Evolutionary conservation across 2,329 filamentous ascomycete species (phyloP), one percentile per base, ranked within the genome.

Genomic region (Xylaria sp.): DNA sequence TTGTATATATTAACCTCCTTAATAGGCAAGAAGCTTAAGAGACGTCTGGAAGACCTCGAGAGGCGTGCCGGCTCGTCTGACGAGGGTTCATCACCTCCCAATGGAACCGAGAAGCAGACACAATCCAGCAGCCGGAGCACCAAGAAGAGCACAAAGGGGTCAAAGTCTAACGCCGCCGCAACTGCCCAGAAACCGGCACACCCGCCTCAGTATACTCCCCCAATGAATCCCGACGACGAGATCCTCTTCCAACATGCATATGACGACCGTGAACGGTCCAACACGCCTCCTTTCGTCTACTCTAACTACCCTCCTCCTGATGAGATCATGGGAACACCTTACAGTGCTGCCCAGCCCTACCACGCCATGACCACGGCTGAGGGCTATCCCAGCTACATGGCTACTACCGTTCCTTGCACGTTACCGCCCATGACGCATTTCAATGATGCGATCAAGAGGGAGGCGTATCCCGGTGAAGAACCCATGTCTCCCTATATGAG

Each of bases 11-110:
- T 73, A 58, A 73, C 63, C 21, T 51, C 23, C n/a, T 29, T 77
- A 23, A 21, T 77, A 94, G 92, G 93, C 87, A 95, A 95, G 89
- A 95, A 95, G 89, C 90, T 95, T 76, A 95, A 96, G 91, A 92
- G 91, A 84, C 90, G 92, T 77, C 86, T 96, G 78, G 92, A 95
- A 85, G 92, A 95, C 78, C 87, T 95, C 75, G 92, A 95, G 86
- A 89, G 91, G 78, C 87, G 92, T 73, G 92, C 92, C 67, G 91
- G 90, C 54, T 83, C 84, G 57, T 83, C 83, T 83, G 89, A 72
- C 55, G 77, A 77, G 51, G 76, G 75, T 37, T 74, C 76, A 21
- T 76, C 76, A 21, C 75, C 76, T 8, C 74, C 76, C 25, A 48
- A 79, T 60, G 81, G 82, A 60, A 69, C 79, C 12, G 81, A 83